These are phyloP conservation scores for Micractinium conductrix DNA, from an alignment of 139 green algal species.

Conservation along the genomic window DNA sequence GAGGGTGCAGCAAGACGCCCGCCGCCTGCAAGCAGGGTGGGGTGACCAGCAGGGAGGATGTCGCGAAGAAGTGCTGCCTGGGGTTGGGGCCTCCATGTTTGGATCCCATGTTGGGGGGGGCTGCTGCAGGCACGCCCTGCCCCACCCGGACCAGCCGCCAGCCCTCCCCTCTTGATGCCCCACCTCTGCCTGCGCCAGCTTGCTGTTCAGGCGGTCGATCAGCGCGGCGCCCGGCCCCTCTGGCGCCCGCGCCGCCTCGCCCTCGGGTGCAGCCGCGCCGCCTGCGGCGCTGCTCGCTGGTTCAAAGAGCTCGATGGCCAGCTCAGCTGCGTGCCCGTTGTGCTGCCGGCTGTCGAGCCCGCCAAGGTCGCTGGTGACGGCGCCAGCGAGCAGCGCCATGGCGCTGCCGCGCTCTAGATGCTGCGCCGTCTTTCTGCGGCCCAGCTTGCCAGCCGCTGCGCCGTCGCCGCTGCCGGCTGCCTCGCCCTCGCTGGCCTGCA, in stretches of 20 bases:
- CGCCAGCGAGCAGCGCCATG: too few species aligned
- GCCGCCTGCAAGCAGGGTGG: not conserved
- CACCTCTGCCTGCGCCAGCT: not conserved
- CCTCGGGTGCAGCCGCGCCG: not conserved
- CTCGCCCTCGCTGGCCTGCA: too few species aligned
- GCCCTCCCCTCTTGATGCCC: not conserved
- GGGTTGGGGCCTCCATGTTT: too few species aligned
- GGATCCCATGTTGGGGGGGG: too few species aligned
- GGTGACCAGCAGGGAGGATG: too few species aligned
- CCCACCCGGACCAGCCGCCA: too few species aligned
- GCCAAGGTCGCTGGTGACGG: not conserved
- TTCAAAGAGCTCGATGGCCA: not conserved
- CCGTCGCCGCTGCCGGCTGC: not conserved
- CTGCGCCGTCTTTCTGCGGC: not conserved
- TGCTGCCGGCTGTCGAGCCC: slow-evolving; percentile 6
- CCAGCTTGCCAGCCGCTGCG: not conserved
- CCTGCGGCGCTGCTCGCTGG: not conserved
- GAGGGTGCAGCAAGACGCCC: not conserved
- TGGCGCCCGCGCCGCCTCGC: too few species aligned
- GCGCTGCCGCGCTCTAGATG: not conserved
- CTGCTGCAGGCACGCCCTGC: too few species aligned
- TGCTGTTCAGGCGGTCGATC: not conserved
- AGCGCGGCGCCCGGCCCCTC: not conserved
- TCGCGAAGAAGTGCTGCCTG: too few species aligned
- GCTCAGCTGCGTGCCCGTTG: not conserved